Evolutionary conservation across 805 yeast species (phyloP).

Genomic region (Starmerella roubikii): DNA sequence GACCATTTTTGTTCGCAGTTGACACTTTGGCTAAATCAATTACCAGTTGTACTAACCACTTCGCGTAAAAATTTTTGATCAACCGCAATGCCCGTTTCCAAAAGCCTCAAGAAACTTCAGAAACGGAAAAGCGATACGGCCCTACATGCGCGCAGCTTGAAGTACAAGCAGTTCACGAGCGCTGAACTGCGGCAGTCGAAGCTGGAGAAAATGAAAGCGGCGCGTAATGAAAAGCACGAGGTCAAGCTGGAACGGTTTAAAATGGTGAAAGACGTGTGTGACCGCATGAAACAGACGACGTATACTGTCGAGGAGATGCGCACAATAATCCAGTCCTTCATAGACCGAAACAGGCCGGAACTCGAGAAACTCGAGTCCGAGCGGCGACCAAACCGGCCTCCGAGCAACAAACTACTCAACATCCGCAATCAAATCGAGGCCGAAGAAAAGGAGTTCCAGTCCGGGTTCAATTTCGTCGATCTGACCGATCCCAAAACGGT

Average conservation of each 20-base stretch:
- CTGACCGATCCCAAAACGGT: conserved; percentile 49
- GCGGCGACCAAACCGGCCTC: conserved; percentile 83
- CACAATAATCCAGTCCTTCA: conserved; percentile 41
- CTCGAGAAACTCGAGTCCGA: conserved; percentile 42
- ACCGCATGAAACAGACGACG: conserved; percentile 19
- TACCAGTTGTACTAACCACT: too few relatives aligned
- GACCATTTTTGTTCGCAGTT: too few relatives aligned
- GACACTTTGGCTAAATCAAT: too few relatives aligned
- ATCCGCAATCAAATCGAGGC: conserved; percentile 47
- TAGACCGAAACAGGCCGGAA: conserved; percentile 65
- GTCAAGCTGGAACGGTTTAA: conserved; percentile 17
- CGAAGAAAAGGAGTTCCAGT: conserved; percentile 47
- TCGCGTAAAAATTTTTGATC: not conserved
- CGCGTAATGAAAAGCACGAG: conserved; percentile 37
- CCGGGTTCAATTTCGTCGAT: conserved; percentile 66
- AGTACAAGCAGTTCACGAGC: conserved; percentile 66
- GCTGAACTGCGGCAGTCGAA: conserved; percentile 79
- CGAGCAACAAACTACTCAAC: conserved; percentile 52
- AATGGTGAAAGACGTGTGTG: conserved; percentile 11
- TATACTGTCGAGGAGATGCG: conserved; percentile 50
- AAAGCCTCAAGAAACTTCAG: conserved; percentile 50
- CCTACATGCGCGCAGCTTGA: conserved; percentile 78
- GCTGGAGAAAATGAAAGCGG: conserved; percentile 44
- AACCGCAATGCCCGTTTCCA: conserved; percentile 55
- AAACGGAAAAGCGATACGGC: conserved; percentile 40